Percentiles rank a stretch among this genome's conserved stretches.
Conservation (phyloP, 176 grass and related monocot genomes). For the Pharus latifolius region DNA sequence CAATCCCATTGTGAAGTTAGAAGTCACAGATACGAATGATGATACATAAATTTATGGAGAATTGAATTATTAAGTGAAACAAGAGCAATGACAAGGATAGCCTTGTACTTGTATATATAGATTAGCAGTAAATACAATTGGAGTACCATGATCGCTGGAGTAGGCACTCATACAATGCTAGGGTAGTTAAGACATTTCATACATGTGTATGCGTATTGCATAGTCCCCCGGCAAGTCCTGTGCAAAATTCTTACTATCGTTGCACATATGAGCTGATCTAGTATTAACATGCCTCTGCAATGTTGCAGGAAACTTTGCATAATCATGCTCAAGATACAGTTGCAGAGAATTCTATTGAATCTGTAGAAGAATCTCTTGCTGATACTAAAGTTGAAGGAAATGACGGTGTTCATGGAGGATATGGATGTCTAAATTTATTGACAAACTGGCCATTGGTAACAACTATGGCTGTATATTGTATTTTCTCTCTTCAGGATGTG, state of each 20-base stretch:
- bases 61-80: neutral
- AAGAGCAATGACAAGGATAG: neutral
- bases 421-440: constrained; percentile 45
- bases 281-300: neutral
- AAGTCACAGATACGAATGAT: neutral
- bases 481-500: constrained; percentile 89
- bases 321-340: constrained; percentile 34
- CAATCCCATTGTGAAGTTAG: neutral
- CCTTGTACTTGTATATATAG: neutral
- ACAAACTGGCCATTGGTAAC: constrained; percentile 87
- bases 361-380: constrained; percentile 31
- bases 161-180: neutral
- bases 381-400: constrained; percentile 30
- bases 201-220: neutral
- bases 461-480: constrained; percentile 69
- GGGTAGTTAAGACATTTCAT: neutral
- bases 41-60: neutral
- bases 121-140: neutral
- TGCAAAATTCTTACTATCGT: neutral
- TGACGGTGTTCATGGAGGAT: constrained; percentile 3
- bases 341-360: constrained; percentile 28
- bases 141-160: neutral
- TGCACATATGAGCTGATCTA: neutral
- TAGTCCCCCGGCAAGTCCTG: neutral
- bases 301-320: constrained; percentile 80